Conservation (phyloP, 352 stramenopile genomes). For the Blastocystis sp. region DNA sequence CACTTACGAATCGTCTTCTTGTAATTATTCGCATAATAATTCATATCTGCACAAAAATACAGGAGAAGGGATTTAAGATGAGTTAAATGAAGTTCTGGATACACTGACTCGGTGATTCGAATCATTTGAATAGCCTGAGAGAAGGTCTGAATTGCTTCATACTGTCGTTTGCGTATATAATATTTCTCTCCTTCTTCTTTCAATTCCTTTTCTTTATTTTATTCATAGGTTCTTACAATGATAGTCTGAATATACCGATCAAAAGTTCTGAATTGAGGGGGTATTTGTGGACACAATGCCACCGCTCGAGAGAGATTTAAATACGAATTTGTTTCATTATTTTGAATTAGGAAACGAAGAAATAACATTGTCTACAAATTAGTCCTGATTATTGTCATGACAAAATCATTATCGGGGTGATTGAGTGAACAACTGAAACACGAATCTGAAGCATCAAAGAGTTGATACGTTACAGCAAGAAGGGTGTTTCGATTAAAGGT, state of each 20-base stretch:
- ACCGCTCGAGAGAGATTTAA: background rate
- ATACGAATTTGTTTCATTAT: conserved; percentile 38
- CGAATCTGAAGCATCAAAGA: background rate
- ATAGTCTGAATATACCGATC: background rate
- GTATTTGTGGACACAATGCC: background rate
- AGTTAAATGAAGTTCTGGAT: background rate
- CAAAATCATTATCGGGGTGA: background rate
- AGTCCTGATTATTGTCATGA: background rate
- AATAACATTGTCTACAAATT: conserved; percentile 45
- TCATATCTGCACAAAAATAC: conserved; percentile 45
- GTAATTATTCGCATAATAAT: conserved; percentile 42
- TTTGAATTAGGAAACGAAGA: conserved; percentile 35
- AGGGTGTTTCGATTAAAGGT: background rate
- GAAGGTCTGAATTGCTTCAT: conserved; percentile 8
- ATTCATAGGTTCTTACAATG: background rate
- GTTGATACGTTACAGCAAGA: background rate
- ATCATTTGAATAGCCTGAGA: conserved; percentile 21
- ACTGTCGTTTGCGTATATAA: conserved; percentile 4
- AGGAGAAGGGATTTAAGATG: background rate
- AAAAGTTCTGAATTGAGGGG: background rate
- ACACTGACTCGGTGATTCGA: background rate
- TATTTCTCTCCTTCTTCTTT: conserved; percentile 18
- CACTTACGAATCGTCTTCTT: background rate
- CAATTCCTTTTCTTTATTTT: background rate
- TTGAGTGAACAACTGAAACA: background rate